A percentile compares a stretch with the other conserved stretches of the same genome.
These are phyloP conservation scores for Tylopilus felleus DNA, from an alignment of 768 basidiomycete genomes.

Conservation along the genomic window DNA sequence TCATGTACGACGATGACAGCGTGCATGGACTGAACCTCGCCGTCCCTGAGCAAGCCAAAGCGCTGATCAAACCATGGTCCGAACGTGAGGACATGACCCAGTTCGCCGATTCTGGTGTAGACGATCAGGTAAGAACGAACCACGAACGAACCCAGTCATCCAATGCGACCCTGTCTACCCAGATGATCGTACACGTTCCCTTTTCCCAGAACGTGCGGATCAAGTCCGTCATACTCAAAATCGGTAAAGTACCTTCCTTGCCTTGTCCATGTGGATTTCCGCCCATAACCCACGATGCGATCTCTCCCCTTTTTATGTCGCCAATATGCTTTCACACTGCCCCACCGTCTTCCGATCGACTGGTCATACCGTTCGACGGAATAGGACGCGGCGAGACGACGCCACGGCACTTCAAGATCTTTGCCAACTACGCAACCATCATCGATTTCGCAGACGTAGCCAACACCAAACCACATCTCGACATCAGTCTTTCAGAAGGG, in stretches of 20 bases:
- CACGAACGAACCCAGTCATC: constrained; percentile 9
- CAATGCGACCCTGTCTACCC: constrained; percentile 14
- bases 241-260: constrained; percentile 47
- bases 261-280: constrained; percentile 6
- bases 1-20: constrained; percentile 34
- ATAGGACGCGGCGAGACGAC: constrained; percentile 74
- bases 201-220: constrained; percentile 77
- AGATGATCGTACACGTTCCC: constrained; percentile 81
- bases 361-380: background rate
- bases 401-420: constrained; percentile 72
- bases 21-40: constrained; percentile 78
- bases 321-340: constrained; percentile 1
- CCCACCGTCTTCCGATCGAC: constrained; percentile 3
- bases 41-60: constrained; percentile 77
- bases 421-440: constrained; percentile 69
- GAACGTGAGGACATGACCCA: constrained; percentile 63
- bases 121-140: constrained; percentile 64
- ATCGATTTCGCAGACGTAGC: constrained; percentile 78
- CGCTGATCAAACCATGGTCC: constrained; percentile 79
- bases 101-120: constrained; percentile 76
- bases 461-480: constrained; percentile 61
- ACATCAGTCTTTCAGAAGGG: constrained; percentile 68
- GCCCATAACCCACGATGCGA: constrained; percentile 6
- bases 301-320: constrained; percentile 8
- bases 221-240: constrained; percentile 69